Base-by-base conservation (phyloP, 2,329 filamentous ascomycete genomes). In the Aspergillus sp. region DNA sequence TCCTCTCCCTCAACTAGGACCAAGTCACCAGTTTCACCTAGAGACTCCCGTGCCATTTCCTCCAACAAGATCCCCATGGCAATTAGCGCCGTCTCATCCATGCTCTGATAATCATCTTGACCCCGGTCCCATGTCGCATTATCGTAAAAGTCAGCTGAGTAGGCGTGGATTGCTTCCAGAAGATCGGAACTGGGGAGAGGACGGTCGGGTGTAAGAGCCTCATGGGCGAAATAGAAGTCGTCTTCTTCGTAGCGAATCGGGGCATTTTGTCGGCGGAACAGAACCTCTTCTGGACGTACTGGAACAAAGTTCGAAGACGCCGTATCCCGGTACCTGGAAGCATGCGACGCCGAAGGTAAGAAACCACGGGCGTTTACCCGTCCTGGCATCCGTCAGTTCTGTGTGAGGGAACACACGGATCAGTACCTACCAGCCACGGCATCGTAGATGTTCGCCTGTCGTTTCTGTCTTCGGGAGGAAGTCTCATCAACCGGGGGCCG, bases 11-110 rank as follows among this genome's bases (percentile, higher is more conserved):
- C 81, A 3, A 82, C 72, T 50, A 86, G 77, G 0, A 78, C 79
- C 59, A 85, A 65, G 65, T 86, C 80, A 0, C 83, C 84, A 2
- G 78, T 84, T 46, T 80, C 71, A 2, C 81, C 83, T 16, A 87
- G 64, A 3, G 72, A 62, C 40, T 80, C 76, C 38, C 69, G 73
- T 0, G 76, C 76, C 19, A 78, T 73, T 64, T 87, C 84, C 67
- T 87, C 84, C 21, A 86, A 63, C 31, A 87, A 60, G 13, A 87
- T 79, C 0, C 83, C 82, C 59, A 86, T 64, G 1, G 82, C 82
- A 58, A 87, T 75, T 50, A 87, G 64, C 1, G 84, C 83, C 7
- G 82, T 86, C 66, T 85, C 83, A 53, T 86, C 82, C 74, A 87
- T 76, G 54, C 77, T 83, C 45, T 72, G 73, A 59, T 77, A 80